Evolutionary conservation across 139 green algal genomes (phyloP).

Genomic region (Chlamydomonas eustigma): DNA sequence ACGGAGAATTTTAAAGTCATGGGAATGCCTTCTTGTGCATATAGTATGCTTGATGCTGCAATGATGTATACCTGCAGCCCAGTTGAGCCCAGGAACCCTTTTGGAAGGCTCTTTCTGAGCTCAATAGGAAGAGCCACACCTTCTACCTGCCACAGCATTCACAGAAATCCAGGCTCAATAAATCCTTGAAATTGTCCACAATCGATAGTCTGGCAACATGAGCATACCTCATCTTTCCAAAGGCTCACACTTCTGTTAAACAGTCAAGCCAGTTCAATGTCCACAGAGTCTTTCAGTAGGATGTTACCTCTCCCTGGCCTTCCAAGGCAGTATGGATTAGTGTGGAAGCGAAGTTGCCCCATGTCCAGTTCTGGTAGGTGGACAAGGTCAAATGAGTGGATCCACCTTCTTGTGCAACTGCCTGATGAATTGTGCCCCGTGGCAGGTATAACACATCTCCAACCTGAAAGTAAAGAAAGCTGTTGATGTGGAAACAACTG

Average conservation of each 20-base stretch:
- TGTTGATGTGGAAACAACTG: too few relatives aligned
- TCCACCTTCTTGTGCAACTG: conserved; percentile 35
- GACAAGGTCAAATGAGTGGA: conserved; percentile 68
- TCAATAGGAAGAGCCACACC: conserved; percentile 31
- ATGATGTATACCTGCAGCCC: conserved; percentile 17
- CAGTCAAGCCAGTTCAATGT: too few relatives aligned
- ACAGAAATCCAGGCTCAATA: background rate
- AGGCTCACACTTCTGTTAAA: too few relatives aligned
- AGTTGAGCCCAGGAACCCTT: conserved; percentile 30
- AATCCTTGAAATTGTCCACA: too few relatives aligned
- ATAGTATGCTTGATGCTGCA: too few relatives aligned
- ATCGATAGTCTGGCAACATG: too few relatives aligned
- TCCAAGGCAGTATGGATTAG: conserved; percentile 11
- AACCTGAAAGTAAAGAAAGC: conserved; percentile 25
- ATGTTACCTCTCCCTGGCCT: background rate
- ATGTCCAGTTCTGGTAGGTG: conserved; percentile 67
- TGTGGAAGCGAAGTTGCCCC: conserved; percentile 28
- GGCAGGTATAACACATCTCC: conserved; percentile 88
- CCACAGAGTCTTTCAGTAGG: too few relatives aligned
- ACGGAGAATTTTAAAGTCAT: too few relatives aligned
- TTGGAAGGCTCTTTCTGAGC: conserved; percentile 34
- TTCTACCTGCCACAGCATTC: conserved; percentile 14
- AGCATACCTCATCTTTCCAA: too few relatives aligned
- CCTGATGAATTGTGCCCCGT: conserved; percentile 71
- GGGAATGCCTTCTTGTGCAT: too few relatives aligned